Base-by-base conservation (phyloP, 352 stramenopile species). In the Pythium brassicae region DNA sequence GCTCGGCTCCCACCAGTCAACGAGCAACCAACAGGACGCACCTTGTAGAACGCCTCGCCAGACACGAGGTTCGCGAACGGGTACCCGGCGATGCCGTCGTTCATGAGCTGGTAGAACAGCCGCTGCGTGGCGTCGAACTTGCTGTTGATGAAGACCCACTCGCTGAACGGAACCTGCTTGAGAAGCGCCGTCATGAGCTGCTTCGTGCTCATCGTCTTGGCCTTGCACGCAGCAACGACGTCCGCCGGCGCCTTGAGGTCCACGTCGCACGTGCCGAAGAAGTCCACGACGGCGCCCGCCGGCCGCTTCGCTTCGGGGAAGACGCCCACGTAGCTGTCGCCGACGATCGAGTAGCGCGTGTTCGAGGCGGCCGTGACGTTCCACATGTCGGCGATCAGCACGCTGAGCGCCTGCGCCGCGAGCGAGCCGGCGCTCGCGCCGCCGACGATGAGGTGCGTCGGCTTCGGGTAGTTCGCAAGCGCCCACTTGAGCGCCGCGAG, bases 121-220 rank as follows among this genome's bases (percentile, higher is more conserved):
- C 76, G 70, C 60, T 89, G 79, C 4, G 65, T 80, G 32, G 62
- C 61, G 61, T 89, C 79, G 51, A 46, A 67, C 50, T 78, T 86
- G 61, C 72, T 87, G 59, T 84, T 52, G 53, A 86, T 69, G 53
- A 82, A 86, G 12, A 89, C 50, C 79, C 79, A 89, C 45, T 83
- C 65, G 40, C 57, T 62, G 34, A 57, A 66, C 17, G 74, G 53
- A 19, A 68, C 65, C 15, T 55, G 50, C 34, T 78, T 52, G 27
- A 87, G 55, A 40, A 87, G 44, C 3, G 55, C 39, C 47, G 67
- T 60, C 34, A 86, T 67, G 45, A 90, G 57, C 20, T 85, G 62
- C 1, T 60, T 55, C 3, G 71, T 69, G 0, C 60, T 75, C 46
- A 68, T 23, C 3, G 37, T 67, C 6, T 65, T 51, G 22, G 62